These are phyloP conservation scores for Brettanomyces anomalus DNA, from an alignment of 805 yeast genomes.

Conservation along the genomic window DNA sequence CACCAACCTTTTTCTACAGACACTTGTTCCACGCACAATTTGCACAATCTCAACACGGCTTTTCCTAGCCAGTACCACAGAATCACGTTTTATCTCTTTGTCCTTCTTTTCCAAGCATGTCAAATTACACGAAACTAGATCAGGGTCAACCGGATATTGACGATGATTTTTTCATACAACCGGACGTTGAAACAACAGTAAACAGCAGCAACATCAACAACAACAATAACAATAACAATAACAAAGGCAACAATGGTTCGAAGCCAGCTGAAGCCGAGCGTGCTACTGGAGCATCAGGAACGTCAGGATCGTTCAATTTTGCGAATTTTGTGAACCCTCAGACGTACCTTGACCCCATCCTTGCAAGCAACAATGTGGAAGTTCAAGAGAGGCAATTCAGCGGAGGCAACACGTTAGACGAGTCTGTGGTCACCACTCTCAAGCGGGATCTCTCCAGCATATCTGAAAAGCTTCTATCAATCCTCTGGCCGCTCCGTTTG, in stretches of 20 bases:
- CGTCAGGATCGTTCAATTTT: slow-evolving; percentile 13
- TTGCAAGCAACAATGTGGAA: slow-evolving; percentile 18
- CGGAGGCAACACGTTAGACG: slow-evolving; percentile 53
- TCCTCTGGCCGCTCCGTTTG: slow-evolving; percentile 29
- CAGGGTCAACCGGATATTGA: slow-evolving; percentile 12
- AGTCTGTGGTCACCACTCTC: slow-evolving; percentile 42
- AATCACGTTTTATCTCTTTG: no score
- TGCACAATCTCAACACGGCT: no score
- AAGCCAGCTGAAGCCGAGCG: no score
- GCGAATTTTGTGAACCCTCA: slow-evolving; percentile 28
- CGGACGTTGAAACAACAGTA: slow-evolving; percentile 12
- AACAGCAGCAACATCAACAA: no score
- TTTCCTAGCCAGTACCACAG: no score
- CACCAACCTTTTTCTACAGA: no score
- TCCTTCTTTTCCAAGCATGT: not conserved
- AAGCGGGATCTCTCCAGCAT: slow-evolving; percentile 25
- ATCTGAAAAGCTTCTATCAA: slow-evolving; percentile 26
- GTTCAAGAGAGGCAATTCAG: slow-evolving; percentile 40
- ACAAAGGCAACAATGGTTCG: slow-evolving; percentile 3
- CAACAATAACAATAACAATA: slow-evolving; percentile 1
- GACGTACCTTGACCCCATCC: slow-evolving; percentile 18
- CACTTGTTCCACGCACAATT: no score
- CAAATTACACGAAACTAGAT: not conserved
- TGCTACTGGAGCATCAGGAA: no score
- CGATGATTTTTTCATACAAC: slow-evolving; percentile 26